Percentiles rank a stretch among this genome's conserved stretches.
phyloP scores from a whole-genome alignment of 495 filamentous ascomycete species.

The Penicillium nucicola region DNA sequence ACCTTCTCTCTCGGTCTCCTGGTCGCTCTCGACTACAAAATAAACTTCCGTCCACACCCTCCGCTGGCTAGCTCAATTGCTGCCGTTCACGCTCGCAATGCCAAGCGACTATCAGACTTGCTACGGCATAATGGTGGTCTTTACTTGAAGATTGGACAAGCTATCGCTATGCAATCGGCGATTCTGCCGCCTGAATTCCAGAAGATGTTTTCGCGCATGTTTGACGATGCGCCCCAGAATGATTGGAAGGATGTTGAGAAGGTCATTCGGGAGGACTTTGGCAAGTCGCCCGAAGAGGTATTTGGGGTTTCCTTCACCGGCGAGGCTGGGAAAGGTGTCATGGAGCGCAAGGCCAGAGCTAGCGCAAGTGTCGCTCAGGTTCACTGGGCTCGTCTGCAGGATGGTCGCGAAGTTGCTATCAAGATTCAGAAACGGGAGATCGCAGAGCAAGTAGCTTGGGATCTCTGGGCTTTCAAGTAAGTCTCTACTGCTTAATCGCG shows the following conservation, averaged over 20 bases:
- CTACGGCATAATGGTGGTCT: constrained; percentile 84
- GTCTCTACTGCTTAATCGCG: constrained; percentile 14
- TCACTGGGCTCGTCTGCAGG: constrained; percentile 81
- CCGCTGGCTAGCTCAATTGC: constrained; percentile 62
- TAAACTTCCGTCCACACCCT: constrained; percentile 86
- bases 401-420: constrained; percentile 87
- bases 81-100: constrained; percentile 76
- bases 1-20: constrained; percentile 79
- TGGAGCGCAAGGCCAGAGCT: constrained; percentile 84
- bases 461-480: constrained; percentile 92
- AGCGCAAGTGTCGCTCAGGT: constrained; percentile 95
- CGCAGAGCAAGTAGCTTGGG: constrained; percentile 81
- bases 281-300: constrained; percentile 75
- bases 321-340: constrained; percentile 65
- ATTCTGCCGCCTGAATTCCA: constrained; percentile 91
- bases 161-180: constrained; percentile 96
- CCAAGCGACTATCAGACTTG: constrained; percentile 74
- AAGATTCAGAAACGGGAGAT: constrained; percentile 98
- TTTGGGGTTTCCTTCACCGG: constrained; percentile 81
- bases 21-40: constrained; percentile 89
- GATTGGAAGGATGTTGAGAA: constrained; percentile 82
- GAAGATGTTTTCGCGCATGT: constrained; percentile 92
- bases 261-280: constrained; percentile 87
- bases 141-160: constrained; percentile 97
- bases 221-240: constrained; percentile 96